These are phyloP conservation scores for Ambrosia artemisiifolia DNA, from an alignment of 129 eudicot genomes.

Conservation along the genomic window DNA sequence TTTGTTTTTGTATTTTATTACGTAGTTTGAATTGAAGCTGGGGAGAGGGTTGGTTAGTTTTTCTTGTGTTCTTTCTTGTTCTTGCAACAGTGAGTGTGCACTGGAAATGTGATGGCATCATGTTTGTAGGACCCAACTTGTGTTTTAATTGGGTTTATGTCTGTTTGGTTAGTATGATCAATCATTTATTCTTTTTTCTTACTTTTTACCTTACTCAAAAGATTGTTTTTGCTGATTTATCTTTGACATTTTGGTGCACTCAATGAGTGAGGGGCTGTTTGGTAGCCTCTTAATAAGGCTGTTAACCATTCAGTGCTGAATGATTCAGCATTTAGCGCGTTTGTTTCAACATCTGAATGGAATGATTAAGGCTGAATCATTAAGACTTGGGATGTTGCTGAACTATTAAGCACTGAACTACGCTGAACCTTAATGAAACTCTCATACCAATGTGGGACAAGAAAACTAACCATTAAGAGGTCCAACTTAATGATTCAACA, in stretches of 20 bases:
- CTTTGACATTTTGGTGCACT: constrained; percentile 4
- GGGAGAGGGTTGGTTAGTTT: background rate
- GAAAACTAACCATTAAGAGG: no score
- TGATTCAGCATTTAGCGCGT: no score
- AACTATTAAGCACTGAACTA: no score
- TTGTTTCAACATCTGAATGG: no score
- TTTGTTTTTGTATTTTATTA: constrained; percentile 12
- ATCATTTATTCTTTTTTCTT: background rate
- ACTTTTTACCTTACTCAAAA: constrained; percentile 15
- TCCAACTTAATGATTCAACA: no score
- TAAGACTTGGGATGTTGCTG: no score
- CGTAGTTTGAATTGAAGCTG: constrained; percentile 3
- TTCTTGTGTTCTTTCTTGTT: constrained; percentile 8
- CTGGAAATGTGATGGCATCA: constrained; percentile 26
- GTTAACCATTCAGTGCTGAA: no score
- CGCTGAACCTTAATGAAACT: no score
- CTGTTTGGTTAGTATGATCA: background rate
- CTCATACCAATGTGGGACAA: no score
- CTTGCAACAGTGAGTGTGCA: constrained; percentile 17
- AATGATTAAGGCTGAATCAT: no score
- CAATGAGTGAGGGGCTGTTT: background rate
- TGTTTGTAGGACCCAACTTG: constrained; percentile 22
- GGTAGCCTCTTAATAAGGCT: no score
- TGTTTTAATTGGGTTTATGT: constrained; percentile 24
- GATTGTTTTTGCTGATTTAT: constrained; percentile 17